These are phyloP conservation scores for Camelina hispida DNA, from an alignment of 345 rosid genomes.

Conservation along the genomic window DNA sequence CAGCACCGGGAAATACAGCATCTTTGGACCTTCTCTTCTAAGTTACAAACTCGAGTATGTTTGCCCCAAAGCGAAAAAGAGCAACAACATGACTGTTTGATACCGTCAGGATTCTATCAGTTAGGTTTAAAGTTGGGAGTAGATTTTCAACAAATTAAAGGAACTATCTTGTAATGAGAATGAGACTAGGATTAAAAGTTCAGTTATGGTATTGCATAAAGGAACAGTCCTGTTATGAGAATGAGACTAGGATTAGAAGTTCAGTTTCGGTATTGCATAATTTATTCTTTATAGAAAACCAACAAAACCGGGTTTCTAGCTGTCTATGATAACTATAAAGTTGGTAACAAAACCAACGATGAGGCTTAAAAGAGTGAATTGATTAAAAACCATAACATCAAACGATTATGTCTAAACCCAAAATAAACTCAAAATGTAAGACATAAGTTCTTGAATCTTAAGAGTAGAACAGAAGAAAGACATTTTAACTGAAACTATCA, in stretches of 20 bases:
- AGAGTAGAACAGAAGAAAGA: constrained; percentile 17
- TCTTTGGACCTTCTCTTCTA: constrained; percentile 67
- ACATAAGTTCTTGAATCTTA: constrained; percentile 15
- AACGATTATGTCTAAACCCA: not conserved
- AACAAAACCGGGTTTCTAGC: no score
- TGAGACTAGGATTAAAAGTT: not conserved
- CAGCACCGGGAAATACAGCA: constrained; percentile 64
- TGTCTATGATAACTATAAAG: not conserved
- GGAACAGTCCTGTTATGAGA: not conserved
- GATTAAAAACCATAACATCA: not conserved
- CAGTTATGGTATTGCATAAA: no score
- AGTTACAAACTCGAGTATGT: constrained; percentile 57
- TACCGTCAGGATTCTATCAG: not conserved
- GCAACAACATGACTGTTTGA: not conserved
- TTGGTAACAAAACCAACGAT: fast-evolving
- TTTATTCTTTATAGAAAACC: not conserved
- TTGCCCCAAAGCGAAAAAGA: constrained; percentile 17
- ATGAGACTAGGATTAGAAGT: not conserved
- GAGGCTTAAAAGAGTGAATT: no score
- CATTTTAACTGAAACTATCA: constrained; percentile 28
- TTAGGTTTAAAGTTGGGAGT: not conserved
- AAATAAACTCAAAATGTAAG: not conserved
- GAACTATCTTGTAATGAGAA: not conserved
- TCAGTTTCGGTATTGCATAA: no score
- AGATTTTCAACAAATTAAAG: not conserved